Evolutionary conservation across 75 land plant species (phyloP), one percentile per base, ranked within the genome.

Genomic region (Pinus tabuliformis): DNA sequence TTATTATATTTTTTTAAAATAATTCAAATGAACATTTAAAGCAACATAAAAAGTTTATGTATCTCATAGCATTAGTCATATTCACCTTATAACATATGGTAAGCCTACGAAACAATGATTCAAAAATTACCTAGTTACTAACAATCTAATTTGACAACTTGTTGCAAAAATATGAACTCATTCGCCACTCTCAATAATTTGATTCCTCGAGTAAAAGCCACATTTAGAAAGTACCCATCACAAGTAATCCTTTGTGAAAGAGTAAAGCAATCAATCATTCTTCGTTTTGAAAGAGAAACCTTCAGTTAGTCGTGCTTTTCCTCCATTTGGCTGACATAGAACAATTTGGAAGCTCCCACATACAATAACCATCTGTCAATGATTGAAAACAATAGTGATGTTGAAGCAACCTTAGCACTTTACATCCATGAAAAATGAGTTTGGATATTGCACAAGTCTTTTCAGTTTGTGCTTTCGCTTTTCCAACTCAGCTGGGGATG

Each of bases 381-480:
- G 93, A 61, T 93, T 91, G 59, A 91, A 91, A 15, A 91, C 94
- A 26, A 91, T 91, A 14, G 94, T 91, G 64, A 84, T 84, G 84
- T 58, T 84, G 80, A 84, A 84, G 72, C 86, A 84, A 20, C 86
- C 86, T 65, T 82, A 79, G 76, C 86, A 84, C 62, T 84, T 84
- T 8, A 84, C 86, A 73, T 84, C 86, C 95, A 92, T 92, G 87
- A 92, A 92, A 80, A 89, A 92, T 11, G 95, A 92, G 70, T 92
- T 91, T 12, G 95, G 95, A 30, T 93, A 91, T 58, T 87, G 95
- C 13, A 92, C 93, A 28, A 92, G 87, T 57, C 95, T 85, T 77
- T 92, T 92, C 61, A 91, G 81, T 83, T 92, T 91, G 90, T 93
- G 95, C 88, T 85, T 93, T 77, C 70, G 82, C 83, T 91, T 93